Conservation (phyloP, 495 filamentous ascomycete species). For the Hypomontagnella submonticulosa region DNA sequence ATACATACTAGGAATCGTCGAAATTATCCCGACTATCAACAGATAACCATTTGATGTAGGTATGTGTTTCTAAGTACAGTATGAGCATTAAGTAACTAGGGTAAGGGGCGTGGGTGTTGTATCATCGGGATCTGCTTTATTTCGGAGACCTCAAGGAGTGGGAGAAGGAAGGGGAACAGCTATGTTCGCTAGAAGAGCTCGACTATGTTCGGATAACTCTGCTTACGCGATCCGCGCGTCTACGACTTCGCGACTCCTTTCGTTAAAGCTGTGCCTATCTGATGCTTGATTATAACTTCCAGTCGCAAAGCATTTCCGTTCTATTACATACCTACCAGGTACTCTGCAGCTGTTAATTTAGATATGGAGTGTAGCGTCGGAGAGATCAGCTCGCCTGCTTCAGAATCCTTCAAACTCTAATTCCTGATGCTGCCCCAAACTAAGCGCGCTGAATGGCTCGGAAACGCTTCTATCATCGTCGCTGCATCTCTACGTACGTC, state of each 20-base stretch:
- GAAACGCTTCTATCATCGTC: constrained; percentile 3
- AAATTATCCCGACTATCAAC: too few relatives aligned
- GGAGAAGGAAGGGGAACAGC: constrained; percentile 9
- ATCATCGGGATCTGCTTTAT: background rate
- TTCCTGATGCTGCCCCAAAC: background rate
- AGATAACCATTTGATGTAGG: too few relatives aligned
- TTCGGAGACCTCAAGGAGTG: background rate
- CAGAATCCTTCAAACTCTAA: constrained; percentile 15
- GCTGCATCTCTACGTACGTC: constrained; percentile 18
- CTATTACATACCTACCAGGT: background rate
- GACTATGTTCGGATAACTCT: too few relatives aligned
- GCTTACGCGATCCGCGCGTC: background rate
- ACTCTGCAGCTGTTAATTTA: background rate
- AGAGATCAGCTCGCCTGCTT: constrained; percentile 6
- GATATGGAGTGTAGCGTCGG: background rate
- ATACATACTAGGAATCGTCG: too few relatives aligned
- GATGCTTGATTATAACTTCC: background rate
- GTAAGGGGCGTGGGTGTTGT: background rate
- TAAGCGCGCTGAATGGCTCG: constrained; percentile 1
- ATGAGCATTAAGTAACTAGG: background rate
- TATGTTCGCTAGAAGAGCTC: background rate
- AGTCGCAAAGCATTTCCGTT: constrained; percentile 13
- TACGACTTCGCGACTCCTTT: constrained; percentile 1
- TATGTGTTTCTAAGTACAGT: background rate
- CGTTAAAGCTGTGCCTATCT: background rate